Percentiles rank a stretch among this genome's conserved stretches.
Conservation (phyloP, 2,329 filamentous ascomycete species). For the Diplodia sapinea region DNA sequence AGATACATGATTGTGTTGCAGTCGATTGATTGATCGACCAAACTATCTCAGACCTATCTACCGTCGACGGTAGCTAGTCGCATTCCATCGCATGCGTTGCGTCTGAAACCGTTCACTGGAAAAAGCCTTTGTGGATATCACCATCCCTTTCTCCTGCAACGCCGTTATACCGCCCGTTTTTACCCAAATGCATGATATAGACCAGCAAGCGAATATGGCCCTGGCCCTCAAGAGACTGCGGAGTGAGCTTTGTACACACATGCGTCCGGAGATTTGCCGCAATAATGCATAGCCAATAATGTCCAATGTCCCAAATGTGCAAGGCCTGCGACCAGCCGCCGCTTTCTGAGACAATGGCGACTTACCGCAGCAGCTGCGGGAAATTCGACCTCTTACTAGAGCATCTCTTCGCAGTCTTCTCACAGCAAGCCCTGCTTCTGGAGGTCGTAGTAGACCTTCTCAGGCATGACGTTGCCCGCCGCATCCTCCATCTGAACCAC, state of each 20-base stretch:
- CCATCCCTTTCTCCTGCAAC: conserved; percentile 27
- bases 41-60: conserved; percentile 13
- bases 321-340: conserved; percentile 4
- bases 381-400: conserved; percentile 15
- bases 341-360: conserved; percentile 21
- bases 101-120: not conserved
- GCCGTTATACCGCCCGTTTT: conserved; percentile 12
- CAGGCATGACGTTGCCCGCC: conserved; percentile 97
- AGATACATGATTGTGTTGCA: conserved; percentile 12
- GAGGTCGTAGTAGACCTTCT: conserved; percentile 96
- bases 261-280: conserved; percentile 9
- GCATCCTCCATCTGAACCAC: conserved; percentile 98
- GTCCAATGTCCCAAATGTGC: conserved; percentile 9
- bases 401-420: conserved; percentile 28
- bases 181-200: conserved; percentile 23
- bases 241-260: not conserved
- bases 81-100: conserved; percentile 1
- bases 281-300: conserved; percentile 24
- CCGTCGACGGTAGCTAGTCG: conserved; percentile 2
- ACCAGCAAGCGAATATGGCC: conserved; percentile 6
- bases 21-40: conserved; percentile 24
- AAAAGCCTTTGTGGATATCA: conserved; percentile 20
- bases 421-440: conserved; percentile 87
- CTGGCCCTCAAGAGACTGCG: not conserved
- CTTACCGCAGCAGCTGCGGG: conserved; percentile 4